These are phyloP conservation scores for Dryadomyces quercivorus DNA, from an alignment of 2,329 filamentous ascomycete genomes.

Conservation along the genomic window DNA sequence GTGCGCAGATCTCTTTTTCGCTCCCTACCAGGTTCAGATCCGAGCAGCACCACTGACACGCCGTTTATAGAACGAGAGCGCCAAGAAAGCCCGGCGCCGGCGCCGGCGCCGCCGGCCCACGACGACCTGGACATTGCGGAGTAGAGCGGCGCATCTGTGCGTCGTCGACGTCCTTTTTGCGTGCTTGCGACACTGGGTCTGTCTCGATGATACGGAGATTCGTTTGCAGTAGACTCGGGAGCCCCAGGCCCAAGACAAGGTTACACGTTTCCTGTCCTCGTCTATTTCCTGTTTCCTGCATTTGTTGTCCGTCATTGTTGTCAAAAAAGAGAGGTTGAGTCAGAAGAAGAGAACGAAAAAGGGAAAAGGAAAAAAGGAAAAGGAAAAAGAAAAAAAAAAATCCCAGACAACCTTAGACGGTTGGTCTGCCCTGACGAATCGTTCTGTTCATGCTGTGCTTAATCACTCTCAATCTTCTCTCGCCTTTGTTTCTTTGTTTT, in stretches of 20 bases:
- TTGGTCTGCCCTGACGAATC: not conserved
- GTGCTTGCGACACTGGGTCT: not conserved
- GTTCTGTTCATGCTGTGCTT: too few species aligned
- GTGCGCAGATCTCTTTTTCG: constrained; percentile 32
- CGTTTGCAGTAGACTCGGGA: not conserved
- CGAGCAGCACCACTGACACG: too few species aligned
- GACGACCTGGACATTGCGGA: constrained; percentile 96
- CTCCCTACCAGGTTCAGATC: too few species aligned
- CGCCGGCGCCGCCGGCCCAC: constrained; percentile 69
- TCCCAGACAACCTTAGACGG: not conserved
- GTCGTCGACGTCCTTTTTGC: not conserved
- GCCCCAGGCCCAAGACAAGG: not conserved
- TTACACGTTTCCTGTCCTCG: not conserved
- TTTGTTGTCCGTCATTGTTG: not conserved
- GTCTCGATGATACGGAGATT: not conserved
- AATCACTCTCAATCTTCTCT: not conserved
- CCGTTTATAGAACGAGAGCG: constrained; percentile 6
- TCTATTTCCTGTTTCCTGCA: not conserved
- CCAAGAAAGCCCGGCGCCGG: constrained; percentile 65
- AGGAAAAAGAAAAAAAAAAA: not conserved
- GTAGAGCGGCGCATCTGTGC: constrained; percentile 21
- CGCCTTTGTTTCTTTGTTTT: constrained; percentile 5
- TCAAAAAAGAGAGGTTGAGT: not conserved
- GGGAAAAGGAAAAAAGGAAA: not conserved
- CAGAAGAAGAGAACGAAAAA: not conserved